These are phyloP conservation scores for Hyaloscypha finlandica DNA, from an alignment of 495 filamentous ascomycete genomes.

Conservation along the genomic window DNA sequence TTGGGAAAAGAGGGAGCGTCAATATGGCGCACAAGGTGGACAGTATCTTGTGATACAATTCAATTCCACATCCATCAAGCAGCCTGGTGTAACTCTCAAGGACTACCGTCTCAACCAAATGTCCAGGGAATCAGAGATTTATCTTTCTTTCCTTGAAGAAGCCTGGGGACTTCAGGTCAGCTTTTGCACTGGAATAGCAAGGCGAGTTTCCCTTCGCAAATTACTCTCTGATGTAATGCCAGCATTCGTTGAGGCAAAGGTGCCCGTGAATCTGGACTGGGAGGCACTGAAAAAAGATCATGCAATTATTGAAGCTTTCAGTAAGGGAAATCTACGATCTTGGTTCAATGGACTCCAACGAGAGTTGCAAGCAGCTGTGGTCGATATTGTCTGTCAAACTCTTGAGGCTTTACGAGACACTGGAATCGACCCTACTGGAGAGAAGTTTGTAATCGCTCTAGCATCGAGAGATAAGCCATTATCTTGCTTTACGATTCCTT, in stretches of 20 bases:
- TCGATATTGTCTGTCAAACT: not conserved
- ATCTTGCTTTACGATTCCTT: conserved; percentile 16
- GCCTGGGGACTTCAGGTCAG: conserved; percentile 8
- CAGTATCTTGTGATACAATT: not conserved
- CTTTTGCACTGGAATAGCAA: conserved; percentile 12
- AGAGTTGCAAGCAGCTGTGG: not conserved
- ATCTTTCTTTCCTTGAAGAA: conserved; percentile 4
- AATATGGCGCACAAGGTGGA: not conserved
- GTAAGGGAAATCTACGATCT: not conserved
- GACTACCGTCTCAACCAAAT: not conserved
- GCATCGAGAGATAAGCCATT: not conserved
- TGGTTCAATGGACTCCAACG: not conserved
- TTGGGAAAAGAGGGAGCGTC: not conserved
- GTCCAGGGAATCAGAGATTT: no score
- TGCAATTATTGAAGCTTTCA: not conserved
- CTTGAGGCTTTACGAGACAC: conserved; percentile 9
- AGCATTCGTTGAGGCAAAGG: not conserved
- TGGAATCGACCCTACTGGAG: conserved; percentile 6
- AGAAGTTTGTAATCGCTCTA: conserved; percentile 12
- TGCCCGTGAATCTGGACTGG: not conserved
- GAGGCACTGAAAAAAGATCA: not conserved
- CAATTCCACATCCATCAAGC: conserved; percentile 3
- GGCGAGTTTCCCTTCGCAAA: conserved; percentile 1
- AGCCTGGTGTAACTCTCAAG: conserved; percentile 4
- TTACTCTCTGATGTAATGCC: conserved; percentile 3